Evolutionary conservation across 495 filamentous ascomycete species (phyloP), one percentile per base, ranked within the genome.

Genomic region (Xylaria flabelliformis): DNA sequence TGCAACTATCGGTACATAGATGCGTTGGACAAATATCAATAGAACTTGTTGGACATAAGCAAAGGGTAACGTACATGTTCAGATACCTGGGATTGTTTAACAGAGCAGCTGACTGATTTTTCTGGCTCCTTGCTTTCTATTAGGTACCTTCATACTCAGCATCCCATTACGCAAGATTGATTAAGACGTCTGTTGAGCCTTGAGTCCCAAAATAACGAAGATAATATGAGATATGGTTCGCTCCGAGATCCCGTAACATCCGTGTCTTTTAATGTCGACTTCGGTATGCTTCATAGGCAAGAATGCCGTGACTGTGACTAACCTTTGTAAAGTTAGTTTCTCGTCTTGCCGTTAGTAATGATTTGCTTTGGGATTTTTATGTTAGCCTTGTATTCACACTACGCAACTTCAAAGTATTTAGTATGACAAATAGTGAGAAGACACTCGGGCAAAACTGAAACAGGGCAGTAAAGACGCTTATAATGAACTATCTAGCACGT

Each of bases 11-110:
- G 50, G 48, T 39, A 34, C 32, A 58, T 24, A 44, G 66, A 32
- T 42, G 15, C 12, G 66, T 59, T 21, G 41, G 51, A 69, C 41
- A 69, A 32, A 46, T 41, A 58, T 12, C 50, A 68, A 68, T 59
- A 68, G 51, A 51, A 58, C 29, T 39, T 39, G 36, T 34, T 17
- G 51, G 10, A 41, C 3, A 41, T 26, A 17, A 56, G 34, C 3
- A 24, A n/a, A 24, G 15, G 21, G 12, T 26, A 10, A 17, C 44
- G 34, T 58, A 24, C 15, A 53, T 24, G 32, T 29, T 21, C 19
- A 55, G 48, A 19, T 26, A 17, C 6, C 21, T 42, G 8, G 42
- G 17, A 15, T 29, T 29, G 15, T 21, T 29, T 7, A 50, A 50
- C n/a, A 50, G 19, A 21, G 46, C n/a, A 50, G 46, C 46, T 19